phyloP scores from a whole-genome alignment of 345 rosid genomes.

The Populus ilicifolia region DNA sequence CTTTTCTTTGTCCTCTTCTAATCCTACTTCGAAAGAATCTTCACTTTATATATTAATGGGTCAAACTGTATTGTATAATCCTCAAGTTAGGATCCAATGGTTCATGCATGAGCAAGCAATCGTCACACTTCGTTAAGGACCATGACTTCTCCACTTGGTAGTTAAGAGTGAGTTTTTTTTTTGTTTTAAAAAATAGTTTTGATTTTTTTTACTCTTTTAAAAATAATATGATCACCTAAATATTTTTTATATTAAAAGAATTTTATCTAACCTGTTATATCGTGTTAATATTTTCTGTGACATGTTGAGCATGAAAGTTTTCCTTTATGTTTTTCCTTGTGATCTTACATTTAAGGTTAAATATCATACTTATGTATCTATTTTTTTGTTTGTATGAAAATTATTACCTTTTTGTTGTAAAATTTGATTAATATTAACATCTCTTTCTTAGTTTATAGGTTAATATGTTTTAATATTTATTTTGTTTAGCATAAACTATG shows the following conservation, averaged over 20 bases:
- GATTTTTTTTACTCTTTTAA: too few relatives aligned
- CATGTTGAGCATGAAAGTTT: too few relatives aligned
- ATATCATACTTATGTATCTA: not conserved
- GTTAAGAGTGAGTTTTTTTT: not conserved
- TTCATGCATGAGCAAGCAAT: not conserved
- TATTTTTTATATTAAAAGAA: too few relatives aligned
- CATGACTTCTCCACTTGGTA: not conserved
- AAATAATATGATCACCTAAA: too few relatives aligned
- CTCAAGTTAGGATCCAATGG: not conserved
- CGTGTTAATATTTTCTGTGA: too few relatives aligned
- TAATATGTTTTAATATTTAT: too few relatives aligned
- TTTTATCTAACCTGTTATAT: too few relatives aligned
- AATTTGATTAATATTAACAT: not conserved
- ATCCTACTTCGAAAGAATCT: constrained; percentile 24
- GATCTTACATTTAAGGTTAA: too few relatives aligned
- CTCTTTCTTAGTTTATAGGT: not conserved
- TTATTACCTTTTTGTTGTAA: not conserved
- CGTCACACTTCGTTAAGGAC: not conserved
- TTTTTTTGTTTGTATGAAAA: not conserved
- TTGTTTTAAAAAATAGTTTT: too few relatives aligned
- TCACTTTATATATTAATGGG: constrained; percentile 10
- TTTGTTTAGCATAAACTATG: too few relatives aligned
- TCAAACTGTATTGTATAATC: constrained; percentile 9
- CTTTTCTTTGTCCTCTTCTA: constrained; percentile 9
- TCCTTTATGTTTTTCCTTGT: too few relatives aligned